These are phyloP conservation scores for Alternaria sp. DNA, from an alignment of 2,329 filamentous ascomycete genomes.

Conservation along the genomic window DNA sequence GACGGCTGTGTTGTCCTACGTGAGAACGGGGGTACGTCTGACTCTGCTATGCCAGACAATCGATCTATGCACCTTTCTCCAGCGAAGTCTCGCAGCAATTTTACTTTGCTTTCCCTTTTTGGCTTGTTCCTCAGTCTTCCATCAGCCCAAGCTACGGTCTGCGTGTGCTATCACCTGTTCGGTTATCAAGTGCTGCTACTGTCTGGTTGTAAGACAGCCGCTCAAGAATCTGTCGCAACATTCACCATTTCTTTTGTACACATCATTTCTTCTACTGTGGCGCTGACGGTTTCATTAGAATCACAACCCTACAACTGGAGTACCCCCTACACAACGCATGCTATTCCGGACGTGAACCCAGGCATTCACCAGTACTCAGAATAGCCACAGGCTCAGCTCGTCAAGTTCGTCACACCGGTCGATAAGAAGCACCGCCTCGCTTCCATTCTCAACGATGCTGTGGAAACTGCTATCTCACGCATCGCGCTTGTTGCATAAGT, in stretches of 20 bases:
- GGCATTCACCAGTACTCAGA: not conserved
- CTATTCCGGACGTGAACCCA: not conserved
- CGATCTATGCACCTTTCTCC: not conserved
- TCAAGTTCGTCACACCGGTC: not conserved
- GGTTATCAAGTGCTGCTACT: not conserved
- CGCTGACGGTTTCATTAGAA: not conserved
- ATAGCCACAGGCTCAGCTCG: not conserved
- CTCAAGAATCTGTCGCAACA: not conserved
- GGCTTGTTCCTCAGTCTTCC: not conserved
- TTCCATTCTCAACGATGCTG: not conserved
- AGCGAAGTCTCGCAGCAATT: not conserved
- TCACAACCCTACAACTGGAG: not conserved
- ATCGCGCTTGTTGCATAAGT: slow-evolving; percentile 7
- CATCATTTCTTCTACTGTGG: not conserved
- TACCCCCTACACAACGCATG: not conserved
- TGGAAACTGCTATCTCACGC: slow-evolving; percentile 1
- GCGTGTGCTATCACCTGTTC: not conserved
- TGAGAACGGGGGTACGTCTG: not conserved
- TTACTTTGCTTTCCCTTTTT: not conserved
- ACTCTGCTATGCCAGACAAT: not conserved
- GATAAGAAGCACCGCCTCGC: not conserved
- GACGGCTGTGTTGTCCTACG: not conserved
- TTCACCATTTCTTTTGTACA: not conserved
- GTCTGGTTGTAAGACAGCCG: not conserved
- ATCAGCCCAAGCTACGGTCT: not conserved